These are phyloP conservation scores for Aspergillus awamori DNA, from an alignment of 2,329 filamentous ascomycete genomes.

Conservation along the genomic window DNA sequence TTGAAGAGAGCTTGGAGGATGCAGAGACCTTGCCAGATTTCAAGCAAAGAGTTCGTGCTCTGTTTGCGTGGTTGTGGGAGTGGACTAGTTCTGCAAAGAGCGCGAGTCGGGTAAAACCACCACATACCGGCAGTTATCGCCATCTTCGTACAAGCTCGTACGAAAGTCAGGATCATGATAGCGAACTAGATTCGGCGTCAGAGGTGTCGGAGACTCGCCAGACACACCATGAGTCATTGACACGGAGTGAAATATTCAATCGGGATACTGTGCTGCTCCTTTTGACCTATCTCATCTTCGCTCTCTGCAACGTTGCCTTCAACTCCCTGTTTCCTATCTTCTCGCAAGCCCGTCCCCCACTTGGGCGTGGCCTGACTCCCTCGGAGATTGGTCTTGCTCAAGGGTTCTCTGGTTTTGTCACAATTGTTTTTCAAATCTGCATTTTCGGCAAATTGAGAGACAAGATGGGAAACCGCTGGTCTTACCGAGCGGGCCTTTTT, in stretches of 20 bases:
- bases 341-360: slow-evolving; percentile 72
- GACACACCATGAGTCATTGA: slow-evolving; percentile 53
- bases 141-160: slow-evolving; percentile 29
- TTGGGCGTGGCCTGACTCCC: slow-evolving; percentile 74
- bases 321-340: slow-evolving; percentile 96
- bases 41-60: slow-evolving; percentile 58
- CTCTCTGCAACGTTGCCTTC: slow-evolving; percentile 91
- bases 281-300: slow-evolving; percentile 86
- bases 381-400: slow-evolving; percentile 82
- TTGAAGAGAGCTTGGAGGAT: slow-evolving; percentile 82
- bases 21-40: slow-evolving; percentile 64
- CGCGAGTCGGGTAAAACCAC: slow-evolving; percentile 60
- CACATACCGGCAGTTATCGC: slow-evolving; percentile 31
- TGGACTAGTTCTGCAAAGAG: slow-evolving; percentile 60
- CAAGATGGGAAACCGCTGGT: slow-evolving; percentile 80
- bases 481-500: slow-evolving; percentile 76
- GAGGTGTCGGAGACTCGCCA: slow-evolving; percentile 42
- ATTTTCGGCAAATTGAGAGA: slow-evolving; percentile 79
- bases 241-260: slow-evolving; percentile 67
- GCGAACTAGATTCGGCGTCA: slow-evolving; percentile 49
- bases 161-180: slow-evolving; percentile 42
- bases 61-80: slow-evolving; percentile 72
- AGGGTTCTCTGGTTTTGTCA: slow-evolving; percentile 79
- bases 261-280: slow-evolving; percentile 81
- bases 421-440: slow-evolving; percentile 87